Base-by-base conservation (phyloP, 176 grass and related monocot species). In the Triticum timopheevii region DNA sequence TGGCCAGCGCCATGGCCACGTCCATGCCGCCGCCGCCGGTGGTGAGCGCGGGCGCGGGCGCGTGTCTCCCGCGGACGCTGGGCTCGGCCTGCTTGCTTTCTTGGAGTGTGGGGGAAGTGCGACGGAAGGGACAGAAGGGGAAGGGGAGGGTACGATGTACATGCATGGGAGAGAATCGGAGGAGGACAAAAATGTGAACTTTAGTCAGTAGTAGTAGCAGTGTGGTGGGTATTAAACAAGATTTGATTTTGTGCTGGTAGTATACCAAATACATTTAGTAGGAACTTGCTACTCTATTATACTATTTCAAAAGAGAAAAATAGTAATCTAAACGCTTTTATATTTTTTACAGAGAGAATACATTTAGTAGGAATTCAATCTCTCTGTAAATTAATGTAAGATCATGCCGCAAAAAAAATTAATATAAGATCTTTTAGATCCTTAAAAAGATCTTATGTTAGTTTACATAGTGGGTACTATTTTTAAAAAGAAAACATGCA, bases 1-100 rank as follows among this genome's bases (percentile, higher is more conserved):
- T 1, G 77, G 79, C 91, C 61, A 93, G 76, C 25, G 52, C 91
- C 90, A 88, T 76, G 86, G 82, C 62, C 20, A 77, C 38, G 19
- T 87, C 90, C 90, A 88, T 85, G 83, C 54, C 30, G 10, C 28
- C 22, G 65, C 64, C 11, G 22, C 38, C 38, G 36, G 11, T 12
- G 47, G 47, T 16, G 47, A 13, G 45, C 33, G 36, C 36, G 47
- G 13, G 45, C 33, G 47, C 45, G 45, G 8, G 8, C 69, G 69
- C 70, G 89, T 82, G 73, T 1, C 13, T 49, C 45, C 4, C 45
- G 13, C 15, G 49, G 5, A 6, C 16, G 15, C 16, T 2, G 50
- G 0, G n/a, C 16, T 63, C 3, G 22, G 20, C 73, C 4, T 3
- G 31, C 24, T 25, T 38, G 31, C 76, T 11, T 30, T 11, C 6